Conservation (phyloP, 2,329 filamentous ascomycete genomes). For the Trichoderma harzianum region DNA sequence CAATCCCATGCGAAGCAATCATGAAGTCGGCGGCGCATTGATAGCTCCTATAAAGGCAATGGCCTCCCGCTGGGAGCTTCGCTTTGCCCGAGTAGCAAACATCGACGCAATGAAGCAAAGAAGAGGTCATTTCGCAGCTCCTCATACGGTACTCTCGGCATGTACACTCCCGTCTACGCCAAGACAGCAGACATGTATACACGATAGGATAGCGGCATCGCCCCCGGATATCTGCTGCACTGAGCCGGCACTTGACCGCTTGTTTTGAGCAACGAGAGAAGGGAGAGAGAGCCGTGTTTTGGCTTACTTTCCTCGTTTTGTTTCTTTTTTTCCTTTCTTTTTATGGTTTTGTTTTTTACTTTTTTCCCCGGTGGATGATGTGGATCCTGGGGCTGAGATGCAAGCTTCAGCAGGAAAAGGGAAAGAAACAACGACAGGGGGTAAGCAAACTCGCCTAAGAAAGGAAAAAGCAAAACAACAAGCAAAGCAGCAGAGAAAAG, state of each 20-base stretch:
- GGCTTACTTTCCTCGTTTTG: neutral
- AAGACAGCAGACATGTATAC: neutral
- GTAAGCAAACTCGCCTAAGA: neutral
- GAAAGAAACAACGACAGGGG: neutral
- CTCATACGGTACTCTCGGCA: neutral
- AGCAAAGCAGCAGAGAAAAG: neutral
- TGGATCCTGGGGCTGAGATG: neutral
- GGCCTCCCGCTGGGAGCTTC: neutral
- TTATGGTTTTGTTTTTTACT: neutral
- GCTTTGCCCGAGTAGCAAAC: neutral
- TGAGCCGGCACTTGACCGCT: neutral
- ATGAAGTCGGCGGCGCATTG: neutral
- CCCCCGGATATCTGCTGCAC: neutral
- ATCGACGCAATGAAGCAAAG: neutral
- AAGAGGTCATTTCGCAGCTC: neutral
- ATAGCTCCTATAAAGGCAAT: neutral
- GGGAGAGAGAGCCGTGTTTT: neutral
- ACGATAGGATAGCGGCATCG: neutral
- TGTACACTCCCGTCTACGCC: neutral
- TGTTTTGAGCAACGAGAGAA: neutral
- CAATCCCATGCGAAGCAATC: neutral
- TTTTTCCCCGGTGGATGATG: neutral
- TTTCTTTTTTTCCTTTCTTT: neutral
- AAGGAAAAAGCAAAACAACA: neutral
- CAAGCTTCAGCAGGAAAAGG: neutral